Conservation (phyloP, 2,329 filamentous ascomycete species). For the Sclerotinia subarctica region DNA sequence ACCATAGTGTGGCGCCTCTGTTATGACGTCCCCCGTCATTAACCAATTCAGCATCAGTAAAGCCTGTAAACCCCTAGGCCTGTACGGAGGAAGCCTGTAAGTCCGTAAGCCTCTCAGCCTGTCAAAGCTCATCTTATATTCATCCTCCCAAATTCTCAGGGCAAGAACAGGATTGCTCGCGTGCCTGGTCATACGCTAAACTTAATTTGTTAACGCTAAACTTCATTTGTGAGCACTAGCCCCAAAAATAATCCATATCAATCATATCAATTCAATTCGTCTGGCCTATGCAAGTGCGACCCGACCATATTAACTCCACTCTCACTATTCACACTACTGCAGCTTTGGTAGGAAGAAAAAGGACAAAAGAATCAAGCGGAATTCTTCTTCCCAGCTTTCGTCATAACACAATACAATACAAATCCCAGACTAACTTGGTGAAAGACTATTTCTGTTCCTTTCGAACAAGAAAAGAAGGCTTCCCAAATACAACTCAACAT, state of each 20-base stretch:
- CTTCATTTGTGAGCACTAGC: not conserved
- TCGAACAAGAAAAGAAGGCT: slow-evolving; percentile 5
- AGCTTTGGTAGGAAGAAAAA: slow-evolving; percentile 4
- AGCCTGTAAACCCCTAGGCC: too few species aligned
- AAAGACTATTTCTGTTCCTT: not conserved
- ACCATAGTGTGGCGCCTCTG: not conserved
- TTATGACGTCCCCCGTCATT: slow-evolving; percentile 6
- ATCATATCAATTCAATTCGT: not conserved
- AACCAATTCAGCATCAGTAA: not conserved
- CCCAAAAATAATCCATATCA: not conserved
- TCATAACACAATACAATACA: slow-evolving; percentile 14
- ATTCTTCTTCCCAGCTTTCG: slow-evolving; percentile 8
- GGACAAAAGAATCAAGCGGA: not conserved
- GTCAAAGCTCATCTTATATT: not conserved
- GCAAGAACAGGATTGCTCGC: slow-evolving; percentile 10
- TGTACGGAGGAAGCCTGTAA: too few species aligned
- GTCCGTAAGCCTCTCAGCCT: not conserved
- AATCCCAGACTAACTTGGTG: not conserved
- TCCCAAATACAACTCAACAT: not conserved
- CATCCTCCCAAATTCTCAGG: not conserved
- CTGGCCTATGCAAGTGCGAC: slow-evolving; percentile 4
- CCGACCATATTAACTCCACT: slow-evolving; percentile 3
- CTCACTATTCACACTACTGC: slow-evolving; percentile 4
- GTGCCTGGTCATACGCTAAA: not conserved
- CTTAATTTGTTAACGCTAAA: not conserved